These are phyloP conservation scores for Saprolegnia parasitica DNA, from an alignment of 352 stramenopile genomes.

Conservation along the genomic window DNA sequence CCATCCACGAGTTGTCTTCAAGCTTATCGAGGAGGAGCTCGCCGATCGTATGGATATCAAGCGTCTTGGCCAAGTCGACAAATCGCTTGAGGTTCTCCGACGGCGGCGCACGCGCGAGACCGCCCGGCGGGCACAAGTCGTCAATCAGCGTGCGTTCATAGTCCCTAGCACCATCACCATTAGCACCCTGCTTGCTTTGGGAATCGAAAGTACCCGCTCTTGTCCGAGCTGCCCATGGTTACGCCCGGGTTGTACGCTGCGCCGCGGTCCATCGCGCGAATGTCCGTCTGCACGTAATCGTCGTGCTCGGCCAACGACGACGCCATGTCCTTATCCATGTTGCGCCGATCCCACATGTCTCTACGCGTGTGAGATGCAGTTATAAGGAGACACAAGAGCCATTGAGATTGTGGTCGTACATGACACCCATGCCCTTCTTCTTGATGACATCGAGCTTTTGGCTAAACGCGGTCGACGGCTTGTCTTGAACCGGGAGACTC, in stretches of 20 bases:
- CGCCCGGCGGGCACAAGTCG: conserved; percentile 67
- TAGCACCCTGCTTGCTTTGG: too few relatives aligned
- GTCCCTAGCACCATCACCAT: conserved; percentile 49
- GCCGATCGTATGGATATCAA: conserved; percentile 78
- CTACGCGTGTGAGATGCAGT: conserved; percentile 32
- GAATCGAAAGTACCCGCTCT: conserved; percentile 59
- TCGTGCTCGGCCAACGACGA: conserved; percentile 84
- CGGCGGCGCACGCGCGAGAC: conserved; percentile 65
- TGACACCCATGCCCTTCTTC: conserved; percentile 68
- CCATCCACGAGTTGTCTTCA: conserved; percentile 78
- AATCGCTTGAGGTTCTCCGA: conserved; percentile 77
- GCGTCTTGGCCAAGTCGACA: conserved; percentile 78
- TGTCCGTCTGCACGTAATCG: conserved; percentile 52
- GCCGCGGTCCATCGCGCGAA: conserved; percentile 61
- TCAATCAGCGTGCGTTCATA: conserved; percentile 86
- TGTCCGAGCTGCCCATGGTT: conserved; percentile 60
- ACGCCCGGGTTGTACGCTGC: conserved; percentile 56
- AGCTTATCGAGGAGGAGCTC: conserved; percentile 84
- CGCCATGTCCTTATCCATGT: conserved; percentile 89
- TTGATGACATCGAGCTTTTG: conserved; percentile 77
- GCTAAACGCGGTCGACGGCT: conserved; percentile 51
- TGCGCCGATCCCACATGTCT: conserved; percentile 80
- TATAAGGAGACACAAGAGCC: too few relatives aligned
- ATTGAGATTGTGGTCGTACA: too few relatives aligned
- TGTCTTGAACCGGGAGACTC: conserved; percentile 41